These are phyloP conservation scores for Lentinula novae-zelandiae DNA, from an alignment of 1,284 basidiomycete species.

Conservation along the genomic window DNA sequence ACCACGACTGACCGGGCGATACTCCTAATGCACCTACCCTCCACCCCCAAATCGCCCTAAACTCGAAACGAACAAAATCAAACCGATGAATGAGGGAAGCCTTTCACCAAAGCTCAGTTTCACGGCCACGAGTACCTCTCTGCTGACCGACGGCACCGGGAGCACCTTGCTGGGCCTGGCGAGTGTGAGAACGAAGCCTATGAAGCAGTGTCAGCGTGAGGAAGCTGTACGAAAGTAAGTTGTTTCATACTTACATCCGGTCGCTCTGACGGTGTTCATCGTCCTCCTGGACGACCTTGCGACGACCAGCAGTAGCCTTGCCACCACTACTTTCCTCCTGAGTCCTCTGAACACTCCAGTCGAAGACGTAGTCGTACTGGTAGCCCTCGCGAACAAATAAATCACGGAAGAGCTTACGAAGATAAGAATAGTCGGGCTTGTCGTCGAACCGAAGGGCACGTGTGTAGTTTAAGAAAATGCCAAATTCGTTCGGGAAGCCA, in stretches of 20 bases:
- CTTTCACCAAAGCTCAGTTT: constrained; percentile 72
- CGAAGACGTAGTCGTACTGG: constrained; percentile 98
- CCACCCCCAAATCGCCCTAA: constrained; percentile 53
- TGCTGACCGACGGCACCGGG: constrained; percentile 63
- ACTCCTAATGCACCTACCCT: constrained; percentile 46
- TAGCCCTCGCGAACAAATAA: constrained; percentile 95
- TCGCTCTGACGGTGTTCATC: constrained; percentile 76
- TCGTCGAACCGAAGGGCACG: constrained; percentile 96
- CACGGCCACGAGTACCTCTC: constrained; percentile 56
- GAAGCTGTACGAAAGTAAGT: constrained; percentile 15
- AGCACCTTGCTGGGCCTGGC: constrained; percentile 64
- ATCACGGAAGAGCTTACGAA: constrained; percentile 97
- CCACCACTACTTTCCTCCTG: constrained; percentile 65
- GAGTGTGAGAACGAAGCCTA: constrained; percentile 82
- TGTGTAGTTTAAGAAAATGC: constrained; percentile 97
- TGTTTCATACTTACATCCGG: constrained; percentile 57
- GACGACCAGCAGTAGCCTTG: constrained; percentile 56
- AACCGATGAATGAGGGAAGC: constrained; percentile 19
- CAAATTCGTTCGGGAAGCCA: constrained; percentile 96
- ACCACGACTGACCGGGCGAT: constrained; percentile 42
- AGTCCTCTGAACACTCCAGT: constrained; percentile 90
- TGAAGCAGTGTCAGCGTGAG: constrained; percentile 13
- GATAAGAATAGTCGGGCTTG: constrained; percentile 97
- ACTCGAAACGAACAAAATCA: constrained; percentile 47
- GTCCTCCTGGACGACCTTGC: constrained; percentile 77